Conservation (phyloP, 2,329 filamentous ascomycete species). For the Graphilbum fragrans region DNA sequence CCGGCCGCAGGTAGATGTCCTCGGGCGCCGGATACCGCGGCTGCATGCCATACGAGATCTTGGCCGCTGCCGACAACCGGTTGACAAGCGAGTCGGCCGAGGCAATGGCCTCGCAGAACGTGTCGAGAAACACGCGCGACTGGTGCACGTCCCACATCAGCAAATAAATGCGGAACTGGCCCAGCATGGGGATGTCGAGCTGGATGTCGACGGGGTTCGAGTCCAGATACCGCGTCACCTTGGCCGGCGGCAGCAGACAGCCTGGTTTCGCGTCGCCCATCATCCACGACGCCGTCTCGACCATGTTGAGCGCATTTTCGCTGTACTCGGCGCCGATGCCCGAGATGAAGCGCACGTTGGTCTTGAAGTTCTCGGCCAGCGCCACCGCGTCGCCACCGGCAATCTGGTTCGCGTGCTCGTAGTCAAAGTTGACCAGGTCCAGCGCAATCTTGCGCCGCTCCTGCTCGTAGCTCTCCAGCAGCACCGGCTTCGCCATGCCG, state of each 20-base stretch:
- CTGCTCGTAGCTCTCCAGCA: slow-evolving; percentile 49
- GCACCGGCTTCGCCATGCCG: slow-evolving; percentile 37
- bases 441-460: slow-evolving; percentile 51
- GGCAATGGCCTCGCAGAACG: slow-evolving; percentile 43
- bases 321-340: slow-evolving; percentile 50
- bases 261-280: slow-evolving; percentile 33
- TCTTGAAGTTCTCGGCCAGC: slow-evolving; percentile 51
- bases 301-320: slow-evolving; percentile 35
- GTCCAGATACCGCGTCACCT: slow-evolving; percentile 63
- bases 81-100: slow-evolving; percentile 42
- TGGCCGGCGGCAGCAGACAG: slow-evolving; percentile 51
- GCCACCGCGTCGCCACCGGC: slow-evolving; percentile 44
- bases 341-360: slow-evolving; percentile 56
- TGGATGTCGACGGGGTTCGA: slow-evolving; percentile 69
- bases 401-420: slow-evolving; percentile 28
- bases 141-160: slow-evolving; percentile 51
- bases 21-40: slow-evolving; percentile 43
- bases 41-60: slow-evolving; percentile 47
- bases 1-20: slow-evolving; percentile 54
- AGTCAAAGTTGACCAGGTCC: slow-evolving; percentile 46
- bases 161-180: slow-evolving; percentile 67
- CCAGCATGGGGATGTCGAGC: slow-evolving; percentile 64
- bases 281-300: slow-evolving; percentile 22
- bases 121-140: slow-evolving; percentile 41
- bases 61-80: slow-evolving; percentile 45